Percentiles rank a stretch among this genome's conserved stretches.
Evolutionary conservation across 345 rosid genomes (phyloP).

Genomic region (Brassica nigra): DNA sequence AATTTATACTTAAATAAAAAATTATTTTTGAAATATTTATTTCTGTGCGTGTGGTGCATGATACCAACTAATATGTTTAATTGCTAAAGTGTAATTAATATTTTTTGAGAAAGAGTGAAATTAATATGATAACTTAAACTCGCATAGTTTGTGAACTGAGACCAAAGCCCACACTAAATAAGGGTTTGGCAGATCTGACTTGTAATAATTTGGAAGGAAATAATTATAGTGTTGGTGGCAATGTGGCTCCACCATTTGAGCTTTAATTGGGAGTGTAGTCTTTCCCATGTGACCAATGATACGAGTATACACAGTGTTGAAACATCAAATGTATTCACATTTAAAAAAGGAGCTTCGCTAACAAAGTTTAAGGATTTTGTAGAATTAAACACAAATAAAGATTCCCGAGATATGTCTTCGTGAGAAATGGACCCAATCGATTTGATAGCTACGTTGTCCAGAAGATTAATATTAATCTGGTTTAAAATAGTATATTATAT

Average conservation of each 20-base stretch:
- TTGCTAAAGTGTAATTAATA: not conserved
- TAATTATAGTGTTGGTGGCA: slow-evolving; percentile 38
- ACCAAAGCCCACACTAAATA: slow-evolving; percentile 23
- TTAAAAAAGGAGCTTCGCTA: slow-evolving; percentile 19
- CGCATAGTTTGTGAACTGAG: slow-evolving; percentile 12
- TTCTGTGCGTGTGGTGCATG: too few species aligned
- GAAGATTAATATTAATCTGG: not conserved
- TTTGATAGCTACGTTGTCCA: slow-evolving; percentile 21
- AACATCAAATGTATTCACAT: slow-evolving; percentile 6
- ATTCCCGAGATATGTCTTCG: slow-evolving; percentile 38
- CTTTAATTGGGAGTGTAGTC: slow-evolving; percentile 26
- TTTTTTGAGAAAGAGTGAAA: not conserved
- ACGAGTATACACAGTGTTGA: slow-evolving; percentile 17
- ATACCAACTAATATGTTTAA: not conserved
- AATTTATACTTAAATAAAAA: too few species aligned
- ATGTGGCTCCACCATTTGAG: slow-evolving; percentile 39
- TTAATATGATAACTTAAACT: slow-evolving; percentile 9
- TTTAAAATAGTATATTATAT: not conserved
- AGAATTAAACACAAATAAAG: slow-evolving; percentile 22
- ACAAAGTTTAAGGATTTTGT: slow-evolving; percentile 33
- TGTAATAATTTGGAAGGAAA: slow-evolving; percentile 11
- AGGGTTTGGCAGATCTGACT: slow-evolving; percentile 24
- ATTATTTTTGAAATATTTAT: too few species aligned
- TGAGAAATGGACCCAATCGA: slow-evolving; percentile 30
- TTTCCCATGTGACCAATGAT: slow-evolving; percentile 41